Evolutionary conservation across 2,329 filamentous ascomycete genomes (phyloP).

Genomic region (Colletotrichum sidae): DNA sequence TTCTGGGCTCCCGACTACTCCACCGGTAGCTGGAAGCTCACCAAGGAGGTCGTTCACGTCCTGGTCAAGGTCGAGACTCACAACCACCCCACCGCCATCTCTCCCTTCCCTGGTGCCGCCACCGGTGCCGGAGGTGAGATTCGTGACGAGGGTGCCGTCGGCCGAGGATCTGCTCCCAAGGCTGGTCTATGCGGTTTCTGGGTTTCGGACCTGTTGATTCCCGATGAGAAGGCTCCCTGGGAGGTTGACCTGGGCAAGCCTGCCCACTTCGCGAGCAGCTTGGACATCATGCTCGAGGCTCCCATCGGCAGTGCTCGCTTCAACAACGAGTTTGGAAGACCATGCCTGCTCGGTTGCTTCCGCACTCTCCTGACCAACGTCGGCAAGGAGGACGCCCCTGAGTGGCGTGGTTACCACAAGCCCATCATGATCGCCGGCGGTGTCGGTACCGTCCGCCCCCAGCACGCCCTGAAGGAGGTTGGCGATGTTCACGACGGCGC

Average conservation of each 20-base stretch:
- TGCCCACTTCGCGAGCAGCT: constrained; percentile 89
- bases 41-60: constrained; percentile 87
- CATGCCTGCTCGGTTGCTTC: constrained; percentile 90
- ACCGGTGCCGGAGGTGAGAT: constrained; percentile 97
- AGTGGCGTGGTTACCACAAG: constrained; percentile 94
- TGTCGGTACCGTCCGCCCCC: constrained; percentile 89
- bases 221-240: constrained; percentile 86
- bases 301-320: constrained; percentile 95
- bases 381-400: constrained; percentile 63
- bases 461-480: constrained; percentile 88
- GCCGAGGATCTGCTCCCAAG: constrained; percentile 91
- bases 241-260: constrained; percentile 92
- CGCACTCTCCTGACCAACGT: constrained; percentile 84
- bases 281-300: constrained; percentile 98
- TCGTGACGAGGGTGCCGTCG: constrained; percentile 93
- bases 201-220: constrained; percentile 93
- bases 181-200: constrained; percentile 93
- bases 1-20: constrained; percentile 89
- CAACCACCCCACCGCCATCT: constrained; percentile 97
- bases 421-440: constrained; percentile 99
- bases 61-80: constrained; percentile 97
- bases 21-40: constrained; percentile 88
- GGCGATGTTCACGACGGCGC: constrained; percentile 86
- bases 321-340: constrained; percentile 97
- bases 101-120: constrained; percentile 90